Evolutionary conservation across 805 yeast genomes (phyloP), one percentile per base, ranked within the genome.

Genomic region (Candida silvicultrix): DNA sequence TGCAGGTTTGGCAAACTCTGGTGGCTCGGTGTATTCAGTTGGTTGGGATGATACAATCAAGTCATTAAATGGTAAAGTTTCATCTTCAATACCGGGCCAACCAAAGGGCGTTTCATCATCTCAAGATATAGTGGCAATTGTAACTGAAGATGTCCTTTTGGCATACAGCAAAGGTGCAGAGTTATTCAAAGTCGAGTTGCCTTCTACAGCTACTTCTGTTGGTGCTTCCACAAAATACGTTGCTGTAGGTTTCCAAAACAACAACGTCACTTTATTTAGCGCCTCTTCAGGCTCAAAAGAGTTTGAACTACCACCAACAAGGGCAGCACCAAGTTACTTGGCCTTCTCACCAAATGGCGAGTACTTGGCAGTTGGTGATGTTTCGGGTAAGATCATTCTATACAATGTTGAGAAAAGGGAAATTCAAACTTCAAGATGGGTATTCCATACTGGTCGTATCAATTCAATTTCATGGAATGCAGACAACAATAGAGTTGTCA

Each of bases 1-100:
- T 40, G 80, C 78, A 31, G 81, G 82, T 2, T 57, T 80, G 20
- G 74, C 54, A 21, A 53, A 51, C 5, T 57, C 59, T 12, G 63
- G 60, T 1, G 57, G 63, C 1, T 44, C 66, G 7, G 56, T 79
- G 18, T 65, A 71, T 44, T 72, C 89, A n/a, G 70, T 80, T 19
- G 95, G 90, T 3, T 94, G 98, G 98, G 99, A 92, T 65, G 96
- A 88, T 59, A 78, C 78, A 14, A 56, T 89, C 40, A 78, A 75
- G 57, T 55, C 64, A 14, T 50, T 71, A 23, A 60, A 55, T 3
- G 58, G 55, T 23, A 62, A 63, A 12, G 44, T 50, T 2, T 52
- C 67, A 15, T 47, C 63, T 9, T 70, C 54, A 20, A 69, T 70
- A 22, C 67, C 64, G 25, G 65, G 66, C 16, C 89, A 78, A 62